Percentiles rank a stretch among this genome's conserved stretches.
phyloP scores from a whole-genome alignment of 768 basidiomycete species.

The Termitomyces sp. region DNA sequence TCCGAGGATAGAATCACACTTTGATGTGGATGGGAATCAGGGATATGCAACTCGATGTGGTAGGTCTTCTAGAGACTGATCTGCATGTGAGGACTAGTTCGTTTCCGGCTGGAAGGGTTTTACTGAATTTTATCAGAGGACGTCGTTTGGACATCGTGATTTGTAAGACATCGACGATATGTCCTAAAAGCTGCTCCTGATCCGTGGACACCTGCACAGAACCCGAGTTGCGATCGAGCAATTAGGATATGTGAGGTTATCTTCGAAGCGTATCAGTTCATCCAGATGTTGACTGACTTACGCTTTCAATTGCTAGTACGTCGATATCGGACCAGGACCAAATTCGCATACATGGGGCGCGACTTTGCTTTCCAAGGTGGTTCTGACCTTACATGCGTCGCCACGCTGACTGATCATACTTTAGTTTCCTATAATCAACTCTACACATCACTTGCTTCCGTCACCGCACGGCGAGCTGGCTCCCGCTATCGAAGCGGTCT shows the following conservation, averaged over 20 bases:
- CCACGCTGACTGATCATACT: neutral
- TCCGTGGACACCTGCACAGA: conserved; percentile 26
- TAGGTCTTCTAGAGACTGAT: conserved; percentile 85
- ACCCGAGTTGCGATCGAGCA: conserved; percentile 75
- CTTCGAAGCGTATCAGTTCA: neutral
- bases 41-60: conserved; percentile 82
- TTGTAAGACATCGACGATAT: conserved; percentile 37
- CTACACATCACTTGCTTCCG: conserved; percentile 81
- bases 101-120: neutral
- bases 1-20: neutral
- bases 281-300: conserved; percentile 1
- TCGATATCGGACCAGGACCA: conserved; percentile 86
- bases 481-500: conserved; percentile 81
- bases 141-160: conserved; percentile 76
- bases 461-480: conserved; percentile 85
- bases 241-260: conserved; percentile 65
- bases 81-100: conserved; percentile 51
- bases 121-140: conserved; percentile 22
- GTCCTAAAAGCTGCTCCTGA: neutral
- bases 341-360: conserved; percentile 90
- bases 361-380: conserved; percentile 70
- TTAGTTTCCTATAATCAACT: conserved; percentile 84
- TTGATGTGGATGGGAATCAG: conserved; percentile 21
- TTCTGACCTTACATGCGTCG: neutral
- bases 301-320: conserved; percentile 45